Base-by-base conservation (phyloP, 352 stramenopile genomes). In the Pythium brachiatum region DNA sequence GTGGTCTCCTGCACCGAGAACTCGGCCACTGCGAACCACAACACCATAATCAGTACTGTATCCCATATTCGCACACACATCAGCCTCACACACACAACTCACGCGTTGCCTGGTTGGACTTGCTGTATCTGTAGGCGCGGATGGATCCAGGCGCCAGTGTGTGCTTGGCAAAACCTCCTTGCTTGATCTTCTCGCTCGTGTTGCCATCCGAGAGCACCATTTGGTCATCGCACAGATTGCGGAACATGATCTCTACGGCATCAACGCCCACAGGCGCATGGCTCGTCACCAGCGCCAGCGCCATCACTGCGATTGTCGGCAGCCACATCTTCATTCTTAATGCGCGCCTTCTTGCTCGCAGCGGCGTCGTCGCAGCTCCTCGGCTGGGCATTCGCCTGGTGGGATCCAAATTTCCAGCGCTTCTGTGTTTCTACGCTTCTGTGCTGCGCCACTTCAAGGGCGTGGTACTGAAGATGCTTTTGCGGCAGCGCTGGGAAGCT, bases 151-250 rank as follows among this genome's bases (percentile, higher is more conserved):
- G 29, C 8, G 54, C 26, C 12, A 84, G 64, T n/a, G 66, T 64
- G 23, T 70, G 54, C 29, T 43, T 69, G 26, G 68, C 32, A 11
- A 26, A 27, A 16, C 18, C 57, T 27, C 61, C 61, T 9, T 66
- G n/a, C 20, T 48, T 44, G 60, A 85, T 70, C 39, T 26, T 50
- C 15, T 69, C 69, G 21, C 41, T 53, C 20, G 38, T 26, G 38
- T 60, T 70, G 41, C 72, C 72, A 36, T 76, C 68, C 51, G 61
- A 76, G 43, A 81, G 60, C 52, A 63, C 46, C 66, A 85, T 75
- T 29, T 54, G 63, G 48, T 51, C 59, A 18, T 58, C 58, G 63
- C 76, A 85, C n/a, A 70, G 54, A 59, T 85, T 85, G 36, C 74
- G 57, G 53, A 76, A 66, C 34, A 68, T 31, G 54, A 84, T 76